Evolutionary conservation across 2,329 filamentous ascomycete species (phyloP), one percentile per base, ranked within the genome.

Genomic region (Colletotrichum sp.): DNA sequence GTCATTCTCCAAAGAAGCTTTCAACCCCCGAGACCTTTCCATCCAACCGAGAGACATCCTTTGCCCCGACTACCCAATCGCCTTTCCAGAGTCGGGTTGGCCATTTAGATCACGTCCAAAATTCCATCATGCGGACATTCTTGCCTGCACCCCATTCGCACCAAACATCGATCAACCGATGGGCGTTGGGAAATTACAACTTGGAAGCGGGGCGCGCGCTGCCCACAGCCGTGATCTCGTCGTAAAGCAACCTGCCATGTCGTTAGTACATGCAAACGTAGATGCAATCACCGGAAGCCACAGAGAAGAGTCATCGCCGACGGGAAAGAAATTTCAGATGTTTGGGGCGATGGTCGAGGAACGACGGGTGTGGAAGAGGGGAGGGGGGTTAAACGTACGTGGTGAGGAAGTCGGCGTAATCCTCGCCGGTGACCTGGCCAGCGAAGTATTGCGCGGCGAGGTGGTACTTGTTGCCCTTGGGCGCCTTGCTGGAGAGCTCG

Each of bases 401-500:
- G 9, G 95, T 98, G 87, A 99, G 85, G 87, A 98, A 98, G 84
- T 99, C 97, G 15, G 96, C 95, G 83, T 98, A 98, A 78, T 98
- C 96, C 88, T 98, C 97, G 70, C 97, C 97, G 5, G 96, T 98
- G 72, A 98, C 94, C 88, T 99, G 97, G 59, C 91, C 88, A 38
- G 94, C 92, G 81, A 98, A 98, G 86, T 98, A 98, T 85, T 98
- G 93, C 2, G 95, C 95, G 1, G 97, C 97, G 67, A 98, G 90
- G 74, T 93, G 91, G 87, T 89, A 98, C 89, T 98, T 98, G 89
- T 98, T 97, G 71, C 95, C 95, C 88, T 94, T 93, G 65, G 93
- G 91, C 3, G 92, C 95, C 83, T 94, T 94, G 77, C 91, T 84
- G 33, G 92, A 89, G 34, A 98, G 88, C 81, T 93, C 89, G 72